Base-by-base conservation (phyloP, 2,329 filamentous ascomycete species). In the Cytospora chrysosperma region DNA sequence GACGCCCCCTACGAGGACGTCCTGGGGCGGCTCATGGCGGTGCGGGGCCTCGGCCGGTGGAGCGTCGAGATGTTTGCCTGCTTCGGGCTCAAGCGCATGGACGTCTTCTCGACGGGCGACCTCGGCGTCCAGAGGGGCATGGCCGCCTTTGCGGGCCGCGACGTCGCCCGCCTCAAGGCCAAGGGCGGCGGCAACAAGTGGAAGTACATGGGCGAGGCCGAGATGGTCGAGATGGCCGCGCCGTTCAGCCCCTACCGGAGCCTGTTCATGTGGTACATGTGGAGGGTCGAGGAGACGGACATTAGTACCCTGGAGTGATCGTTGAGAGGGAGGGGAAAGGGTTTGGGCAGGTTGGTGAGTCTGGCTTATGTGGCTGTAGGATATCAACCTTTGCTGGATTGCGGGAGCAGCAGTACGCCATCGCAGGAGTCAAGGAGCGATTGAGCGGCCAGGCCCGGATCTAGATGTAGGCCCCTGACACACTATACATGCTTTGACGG, bases 181-280 rank as follows among this genome's bases (percentile, higher is more conserved):
- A 88, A 87, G 28, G 88, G 88, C 34, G 91, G 91, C 52, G 64
- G 64, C 6, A 66, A 66, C 57, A 98, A 98, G 79, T 98, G 93
- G 89, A 98, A 98, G 80, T 99, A 98, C 75, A 97, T 98, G 93
- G 85, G 84, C 40, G 95, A 98, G 78, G 85, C 87, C 73, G 95
- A 98, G 65, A 98, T 99, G 95, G 74, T 89, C 65, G 90, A 93
- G 68, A 82, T 92, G 68, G 88, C 92, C 15, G 90, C 88, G 63
- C 86, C 82, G 72, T 99, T 96, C 75, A 83, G 84, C 63, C 95
- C 94, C 4, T 98, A 96, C 76, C 88, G 93, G 72, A 95, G 89
- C 70, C 74, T 97, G 51, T 97, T 97, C 72, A 97, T 97, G 93
- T 97, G 93, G 93, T 96, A 96, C 74, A 96, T 97, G 91, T 97